These are phyloP conservation scores for Aegilops speltoides DNA, from an alignment of 176 grass and related monocot species.

Conservation along the genomic window DNA sequence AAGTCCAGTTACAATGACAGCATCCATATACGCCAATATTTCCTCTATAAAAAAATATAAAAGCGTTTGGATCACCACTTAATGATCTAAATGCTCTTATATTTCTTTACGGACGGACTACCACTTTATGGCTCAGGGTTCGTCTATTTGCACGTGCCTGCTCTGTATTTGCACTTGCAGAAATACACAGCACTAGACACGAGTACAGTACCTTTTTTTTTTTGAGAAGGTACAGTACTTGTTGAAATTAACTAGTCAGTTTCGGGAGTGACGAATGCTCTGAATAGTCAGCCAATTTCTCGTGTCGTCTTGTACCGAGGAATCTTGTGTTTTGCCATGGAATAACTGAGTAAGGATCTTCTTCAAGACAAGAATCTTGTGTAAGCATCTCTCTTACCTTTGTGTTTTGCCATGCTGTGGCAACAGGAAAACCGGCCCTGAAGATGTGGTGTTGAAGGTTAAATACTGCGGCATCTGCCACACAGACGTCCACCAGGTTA, in stretches of 20 bases:
- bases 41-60: too few relatives aligned
- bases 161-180: not conserved
- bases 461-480: slow-evolving; percentile 90
- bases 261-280: not conserved
- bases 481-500: slow-evolving; percentile 88
- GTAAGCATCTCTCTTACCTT: too few relatives aligned
- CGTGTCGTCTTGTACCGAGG: not conserved
- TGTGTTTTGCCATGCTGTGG: not conserved
- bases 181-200: not conserved
- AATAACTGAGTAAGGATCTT: not conserved
- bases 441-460: slow-evolving; percentile 92
- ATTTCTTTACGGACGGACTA: too few relatives aligned
- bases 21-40: too few relatives aligned
- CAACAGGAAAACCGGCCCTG: slow-evolving; percentile 67
- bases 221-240: too few relatives aligned
- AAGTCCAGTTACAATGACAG: too few relatives aligned
- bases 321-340: not conserved
- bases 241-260: not conserved
- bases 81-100: too few relatives aligned
- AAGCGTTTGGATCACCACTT: too few relatives aligned
- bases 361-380: not conserved
- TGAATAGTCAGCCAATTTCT: not conserved
- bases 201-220: too few relatives aligned
- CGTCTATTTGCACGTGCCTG: not conserved
- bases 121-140: too few relatives aligned